Base-by-base conservation (phyloP, 2,329 filamentous ascomycete genomes). In the Parasarocladium wereldwijsianum region DNA sequence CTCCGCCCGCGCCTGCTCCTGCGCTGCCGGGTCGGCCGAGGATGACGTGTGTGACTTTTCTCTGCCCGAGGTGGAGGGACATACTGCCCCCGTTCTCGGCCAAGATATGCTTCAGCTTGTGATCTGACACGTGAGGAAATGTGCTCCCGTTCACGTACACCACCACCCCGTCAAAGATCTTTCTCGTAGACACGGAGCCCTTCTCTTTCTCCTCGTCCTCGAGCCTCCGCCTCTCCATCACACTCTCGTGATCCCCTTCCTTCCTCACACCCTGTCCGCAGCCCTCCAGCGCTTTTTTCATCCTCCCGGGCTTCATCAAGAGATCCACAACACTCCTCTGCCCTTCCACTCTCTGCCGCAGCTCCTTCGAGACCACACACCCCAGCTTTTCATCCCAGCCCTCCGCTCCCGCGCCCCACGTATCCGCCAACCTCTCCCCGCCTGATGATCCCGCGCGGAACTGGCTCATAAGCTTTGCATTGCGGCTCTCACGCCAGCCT, bases 81-180 rank as follows among this genome's bases (percentile, higher is more conserved):
- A 83, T 62, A 24, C 56, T 61, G 1, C 73, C 87, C 13, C 86
- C 87, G 45, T 93, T 72, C 33, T 73, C 63, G 5, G 66, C 70
- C 21, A 94, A 65, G 11, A 92, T 52, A 32, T 76, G 74, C 59
- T 90, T 92, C 34, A 94, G 66, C 47, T 71, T 79, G 57, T 93
- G 81, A 51, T 94, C 86, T 10, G 82, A 92, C 37, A 93, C 68
- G 15, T 72, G 52, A 2, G 86, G 85, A 35, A 75, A 67, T 3
- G 84, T 93, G 40, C 80, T 86, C 36, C 85, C 85, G 52, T 93
- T 93, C 52, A 94, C 68, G 55, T 87, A 90, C 42, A 93, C 67
- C 30, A 70, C 75, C 14, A 85, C 64, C 11, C 74, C 70, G 25
- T 68, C 55, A 47, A 94, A 86, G 31, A 92, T 66, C 26, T 58